phyloP scores from a whole-genome alignment of 805 yeast genomes.

The Schizosaccharomyces japonicus region DNA sequence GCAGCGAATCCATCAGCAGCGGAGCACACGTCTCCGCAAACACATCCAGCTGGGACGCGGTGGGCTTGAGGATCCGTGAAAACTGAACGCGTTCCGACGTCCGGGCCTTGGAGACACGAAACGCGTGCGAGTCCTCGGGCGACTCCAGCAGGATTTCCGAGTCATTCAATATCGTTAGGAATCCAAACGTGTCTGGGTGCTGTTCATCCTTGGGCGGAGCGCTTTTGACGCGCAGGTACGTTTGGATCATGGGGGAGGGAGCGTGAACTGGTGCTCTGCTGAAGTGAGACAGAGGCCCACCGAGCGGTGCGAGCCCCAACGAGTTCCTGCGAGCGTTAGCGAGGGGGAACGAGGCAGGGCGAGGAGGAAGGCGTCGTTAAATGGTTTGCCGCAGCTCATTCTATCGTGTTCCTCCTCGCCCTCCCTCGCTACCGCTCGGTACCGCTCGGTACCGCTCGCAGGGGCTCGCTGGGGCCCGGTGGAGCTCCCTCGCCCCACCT shows the following conservation, averaged over 20 bases:
- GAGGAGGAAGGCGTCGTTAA: no score
- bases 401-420: no score
- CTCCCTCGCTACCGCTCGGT: no score
- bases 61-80: background rate
- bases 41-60: background rate
- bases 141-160: background rate
- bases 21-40: background rate
- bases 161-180: background rate
- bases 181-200: background rate
- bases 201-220: background rate
- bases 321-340: no score
- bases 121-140: constrained; percentile 1
- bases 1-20: background rate
- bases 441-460: no score
- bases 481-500: no score
- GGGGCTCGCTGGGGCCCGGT: no score
- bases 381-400: no score
- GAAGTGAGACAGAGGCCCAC: no score
- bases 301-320: no score
- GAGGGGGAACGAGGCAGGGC: no score
- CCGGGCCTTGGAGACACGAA: background rate
- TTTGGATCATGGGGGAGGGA: background rate
- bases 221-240: background rate
- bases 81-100: background rate
- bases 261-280: no score